Conservation (phyloP, 768 basidiomycete genomes). For the Lactifluus rugatus region DNA sequence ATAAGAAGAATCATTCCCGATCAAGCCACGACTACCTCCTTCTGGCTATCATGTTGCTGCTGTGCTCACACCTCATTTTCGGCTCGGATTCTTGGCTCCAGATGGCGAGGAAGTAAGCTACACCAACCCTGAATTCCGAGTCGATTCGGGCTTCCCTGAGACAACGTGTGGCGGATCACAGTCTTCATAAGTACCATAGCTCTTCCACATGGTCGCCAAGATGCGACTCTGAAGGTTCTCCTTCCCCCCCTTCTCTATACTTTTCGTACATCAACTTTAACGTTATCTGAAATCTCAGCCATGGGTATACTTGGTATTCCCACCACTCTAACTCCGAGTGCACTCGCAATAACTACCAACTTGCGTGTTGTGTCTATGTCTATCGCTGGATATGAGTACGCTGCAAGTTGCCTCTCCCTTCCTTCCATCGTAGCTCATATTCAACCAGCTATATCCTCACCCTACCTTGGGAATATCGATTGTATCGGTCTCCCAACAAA, state of each 20-base stretch:
- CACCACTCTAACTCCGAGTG: neutral
- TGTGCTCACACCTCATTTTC: neutral
- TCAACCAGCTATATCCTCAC: constrained; percentile 10
- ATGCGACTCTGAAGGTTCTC: neutral
- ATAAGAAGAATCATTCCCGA: neutral
- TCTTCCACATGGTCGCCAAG: neutral
- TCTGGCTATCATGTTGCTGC: neutral
- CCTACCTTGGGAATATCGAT: constrained; percentile 13
- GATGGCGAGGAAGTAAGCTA: neutral
- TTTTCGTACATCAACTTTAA: neutral
- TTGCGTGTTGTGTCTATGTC: constrained; percentile 6
- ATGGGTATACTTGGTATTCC: neutral
- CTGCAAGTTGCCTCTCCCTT: neutral
- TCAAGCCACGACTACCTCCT: neutral
- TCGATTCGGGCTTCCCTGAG: neutral
- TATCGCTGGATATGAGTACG: constrained; percentile 16
- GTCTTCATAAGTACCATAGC: neutral
- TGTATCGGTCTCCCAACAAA: constrained; percentile 2
- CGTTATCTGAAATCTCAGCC: neutral
- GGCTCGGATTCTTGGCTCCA: neutral
- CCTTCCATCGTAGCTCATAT: neutral
- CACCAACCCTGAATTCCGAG: neutral
- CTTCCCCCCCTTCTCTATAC: neutral
- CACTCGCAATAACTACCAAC: neutral
- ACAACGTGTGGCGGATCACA: neutral